Conservation (phyloP, 345 rosid species). For the Boechera retrofracta region DNA sequence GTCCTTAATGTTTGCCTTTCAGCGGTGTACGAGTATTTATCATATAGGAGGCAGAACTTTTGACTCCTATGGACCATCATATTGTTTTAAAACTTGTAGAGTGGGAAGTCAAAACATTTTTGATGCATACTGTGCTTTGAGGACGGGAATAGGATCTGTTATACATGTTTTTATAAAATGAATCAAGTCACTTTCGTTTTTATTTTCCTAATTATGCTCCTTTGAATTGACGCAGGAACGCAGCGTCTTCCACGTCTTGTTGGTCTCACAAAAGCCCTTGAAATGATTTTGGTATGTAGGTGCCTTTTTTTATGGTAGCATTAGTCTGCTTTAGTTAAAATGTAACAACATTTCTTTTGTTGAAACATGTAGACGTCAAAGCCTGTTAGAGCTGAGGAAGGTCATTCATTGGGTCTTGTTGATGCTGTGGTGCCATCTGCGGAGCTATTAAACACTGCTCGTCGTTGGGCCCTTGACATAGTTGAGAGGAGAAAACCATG, state of each 20-base stretch:
- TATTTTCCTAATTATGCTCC: constrained; percentile 22
- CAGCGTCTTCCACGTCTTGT: constrained; percentile 99
- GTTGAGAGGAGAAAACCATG: constrained; percentile 76
- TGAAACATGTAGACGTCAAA: constrained; percentile 68
- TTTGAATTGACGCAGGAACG: constrained; percentile 70
- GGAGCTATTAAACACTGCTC: constrained; percentile 71
- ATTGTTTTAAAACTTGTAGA: background rate
- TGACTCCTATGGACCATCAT: background rate
- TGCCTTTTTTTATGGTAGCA: constrained; percentile 25
- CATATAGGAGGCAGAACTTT: background rate
- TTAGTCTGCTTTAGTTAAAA: constrained; percentile 25
- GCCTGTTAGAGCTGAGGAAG: constrained; percentile 77
- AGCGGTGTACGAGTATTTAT: constrained; percentile 2
- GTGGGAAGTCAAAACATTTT: background rate
- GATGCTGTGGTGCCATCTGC: constrained; percentile 76
- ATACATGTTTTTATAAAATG: constrained; percentile 8
- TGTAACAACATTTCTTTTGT: constrained; percentile 3
- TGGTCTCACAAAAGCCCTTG: constrained; percentile 90
- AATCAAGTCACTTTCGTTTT: constrained; percentile 9
- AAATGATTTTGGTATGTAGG: constrained; percentile 89
- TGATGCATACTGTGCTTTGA: background rate
- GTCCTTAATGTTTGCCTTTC: constrained; percentile 3
- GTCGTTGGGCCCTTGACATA: constrained; percentile 86
- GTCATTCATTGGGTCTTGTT: constrained; percentile 73
- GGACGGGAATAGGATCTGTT: constrained; percentile 13